Evolutionary conservation across 805 yeast genomes (phyloP), one percentile per base, ranked within the genome.

Genomic region (Lachancea meyersii): DNA sequence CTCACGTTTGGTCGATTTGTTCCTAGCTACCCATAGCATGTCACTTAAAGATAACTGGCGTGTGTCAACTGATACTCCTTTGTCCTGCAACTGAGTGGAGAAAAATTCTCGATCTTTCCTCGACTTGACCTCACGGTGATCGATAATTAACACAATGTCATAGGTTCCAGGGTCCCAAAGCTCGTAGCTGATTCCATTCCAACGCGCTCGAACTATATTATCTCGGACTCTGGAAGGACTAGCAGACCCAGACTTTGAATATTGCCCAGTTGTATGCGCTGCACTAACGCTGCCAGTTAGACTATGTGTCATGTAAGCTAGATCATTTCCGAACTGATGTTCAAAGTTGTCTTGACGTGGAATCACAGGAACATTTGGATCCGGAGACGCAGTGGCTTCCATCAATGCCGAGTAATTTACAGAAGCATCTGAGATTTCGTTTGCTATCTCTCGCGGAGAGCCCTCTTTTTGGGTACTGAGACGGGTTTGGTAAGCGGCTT

Each of bases 11-110:
- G 85, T 74, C 0, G 46, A 51, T 40, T 67, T 74, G 54, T 87
- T 75, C 43, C 73, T 72, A 0, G 96, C 98, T 2, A 88, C 71
- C 98, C 97, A 93, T 8, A 83, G 48, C 1, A 82, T 82, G 65
- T 93, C 99, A 5, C 98, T 97, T 2, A 89, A 76, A 0, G 93
- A 66, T 22, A 93, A 67, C 1, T 85, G 68, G 37, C 76, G 61
- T 1, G 73, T 75, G 17, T 76, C 80, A 39, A 76, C 68, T 3
- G 64, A 60, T 1, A 83, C 67, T 0, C 79, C 80, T 8, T 68
- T 56, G 16, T 68, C 61, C 0, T 54, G 57, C 14, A 91, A 65
- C 31, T 80, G 75, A 2, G 68, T 70, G 1, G 70, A 63, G 55
- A 93, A 88, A 58, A 76, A 87, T 43, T 77, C 82, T 11, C 96